Percentiles rank a stretch among this genome's conserved stretches.
Conservation (phyloP, 2,329 filamentous ascomycete genomes). For the Paecilomyces sp. region DNA sequence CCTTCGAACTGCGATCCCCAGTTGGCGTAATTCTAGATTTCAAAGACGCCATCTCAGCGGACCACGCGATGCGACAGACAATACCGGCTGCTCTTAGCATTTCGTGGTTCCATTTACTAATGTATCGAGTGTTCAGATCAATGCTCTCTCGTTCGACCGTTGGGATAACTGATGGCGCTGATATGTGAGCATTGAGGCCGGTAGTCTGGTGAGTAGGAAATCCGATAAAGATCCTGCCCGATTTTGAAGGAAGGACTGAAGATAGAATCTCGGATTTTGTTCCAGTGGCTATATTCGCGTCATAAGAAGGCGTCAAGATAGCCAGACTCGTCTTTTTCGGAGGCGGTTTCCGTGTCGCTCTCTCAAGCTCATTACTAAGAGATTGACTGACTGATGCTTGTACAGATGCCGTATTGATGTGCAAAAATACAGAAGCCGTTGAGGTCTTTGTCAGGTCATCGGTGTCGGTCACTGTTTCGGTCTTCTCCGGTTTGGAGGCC, state of each 20-base stretch:
- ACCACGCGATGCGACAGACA: conserved; percentile 79
- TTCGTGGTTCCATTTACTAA: conserved; percentile 91
- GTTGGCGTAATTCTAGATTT: conserved; percentile 50
- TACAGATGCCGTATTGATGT: conserved; percentile 77
- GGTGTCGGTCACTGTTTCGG: conserved; percentile 54
- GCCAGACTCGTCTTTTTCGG: conserved; percentile 80
- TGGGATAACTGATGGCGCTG: conserved; percentile 90
- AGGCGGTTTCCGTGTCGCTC: conserved; percentile 94
- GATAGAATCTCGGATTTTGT: conserved; percentile 68
- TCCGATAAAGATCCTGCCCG: conserved; percentile 90
- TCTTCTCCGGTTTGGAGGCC: conserved; percentile 39
- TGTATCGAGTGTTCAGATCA: conserved; percentile 90
- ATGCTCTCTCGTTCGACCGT: conserved; percentile 97
- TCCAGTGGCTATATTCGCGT: conserved; percentile 64
- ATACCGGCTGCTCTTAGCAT: conserved; percentile 88
- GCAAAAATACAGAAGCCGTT: conserved; percentile 76
- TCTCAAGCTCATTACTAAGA: conserved; percentile 80
- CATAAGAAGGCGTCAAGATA: conserved; percentile 84
- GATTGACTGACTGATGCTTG: conserved; percentile 64
- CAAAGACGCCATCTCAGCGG: conserved; percentile 76
- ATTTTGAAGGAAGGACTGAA: conserved; percentile 81
- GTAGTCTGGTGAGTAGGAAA: conserved; percentile 98
- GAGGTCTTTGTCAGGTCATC: conserved; percentile 67
- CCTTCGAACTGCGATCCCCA: conserved; percentile 35
- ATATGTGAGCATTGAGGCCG: conserved; percentile 86